Percentiles rank a stretch among this genome's conserved stretches.
Conservation (phyloP, 192 early-diverging fungal genomes). For the Backusella tarrabulga region DNA sequence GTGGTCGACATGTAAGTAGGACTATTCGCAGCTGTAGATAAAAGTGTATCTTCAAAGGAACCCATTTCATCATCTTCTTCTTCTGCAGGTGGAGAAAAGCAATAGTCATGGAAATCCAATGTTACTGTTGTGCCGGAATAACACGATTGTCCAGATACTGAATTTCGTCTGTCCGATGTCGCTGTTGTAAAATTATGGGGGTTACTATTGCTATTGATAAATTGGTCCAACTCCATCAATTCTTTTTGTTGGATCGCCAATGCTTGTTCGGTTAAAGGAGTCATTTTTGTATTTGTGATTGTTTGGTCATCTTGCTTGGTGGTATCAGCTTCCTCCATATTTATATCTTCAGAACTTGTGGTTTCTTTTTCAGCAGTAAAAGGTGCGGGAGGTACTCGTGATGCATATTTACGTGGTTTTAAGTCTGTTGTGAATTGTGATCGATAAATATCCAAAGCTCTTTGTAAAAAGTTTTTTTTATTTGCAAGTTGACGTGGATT, state of each 20-base stretch:
- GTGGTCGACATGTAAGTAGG: neutral
- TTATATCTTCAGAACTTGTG: neutral
- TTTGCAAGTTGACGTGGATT: conserved; percentile 19
- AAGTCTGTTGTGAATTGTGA: conserved; percentile 20
- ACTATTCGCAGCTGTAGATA: neutral
- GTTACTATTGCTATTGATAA: neutral
- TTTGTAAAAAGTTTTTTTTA: conserved; percentile 20
- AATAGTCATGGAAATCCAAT: conserved; percentile 22
- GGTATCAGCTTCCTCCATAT: neutral
- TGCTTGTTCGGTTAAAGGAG: conserved; percentile 3
- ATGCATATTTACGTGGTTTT: conserved; percentile 19
- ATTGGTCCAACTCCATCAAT: neutral
- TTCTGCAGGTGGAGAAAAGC: conserved; percentile 32
- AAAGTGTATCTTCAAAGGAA: neutral
- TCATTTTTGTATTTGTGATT: neutral
- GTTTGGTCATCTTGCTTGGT: neutral
- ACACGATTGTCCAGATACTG: neutral
- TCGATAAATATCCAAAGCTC: conserved; percentile 12
- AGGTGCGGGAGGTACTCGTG: conserved; percentile 8
- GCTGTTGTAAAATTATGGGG: neutral
- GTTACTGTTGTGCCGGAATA: conserved; percentile 19
- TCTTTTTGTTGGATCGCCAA: neutral
- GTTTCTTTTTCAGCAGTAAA: neutral
- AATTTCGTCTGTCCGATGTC: neutral
- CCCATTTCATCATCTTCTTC: conserved; percentile 3